A percentile compares a stretch with the other conserved stretches of the same genome.
phyloP scores from a whole-genome alignment of 2,329 filamentous ascomycete species.

The Colletotrichum sp. region DNA sequence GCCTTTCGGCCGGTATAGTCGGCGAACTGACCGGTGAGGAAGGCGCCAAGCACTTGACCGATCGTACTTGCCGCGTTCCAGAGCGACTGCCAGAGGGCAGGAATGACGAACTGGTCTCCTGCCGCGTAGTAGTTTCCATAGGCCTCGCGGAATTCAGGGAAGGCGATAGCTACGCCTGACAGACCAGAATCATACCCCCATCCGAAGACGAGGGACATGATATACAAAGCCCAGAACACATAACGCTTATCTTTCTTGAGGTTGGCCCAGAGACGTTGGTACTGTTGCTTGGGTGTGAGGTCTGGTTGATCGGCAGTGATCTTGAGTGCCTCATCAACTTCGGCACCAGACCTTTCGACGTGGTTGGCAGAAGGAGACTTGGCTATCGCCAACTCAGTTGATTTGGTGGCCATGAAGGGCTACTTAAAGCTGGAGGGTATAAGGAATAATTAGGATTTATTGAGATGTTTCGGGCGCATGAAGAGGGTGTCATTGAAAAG shows the following conservation, averaged over 20 bases:
- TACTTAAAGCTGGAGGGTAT: not conserved
- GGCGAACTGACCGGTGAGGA: conserved; percentile 30
- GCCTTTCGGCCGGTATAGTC: conserved; percentile 26
- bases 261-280: conserved; percentile 30
- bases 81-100: conserved; percentile 40
- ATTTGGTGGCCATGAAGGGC: not conserved
- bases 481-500: not conserved
- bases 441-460: not conserved
- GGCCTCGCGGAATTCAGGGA: conserved; percentile 36
- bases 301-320: not conserved
- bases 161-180: conserved; percentile 38
- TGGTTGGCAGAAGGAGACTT: not conserved
- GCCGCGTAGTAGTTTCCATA: conserved; percentile 36
- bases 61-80: conserved; percentile 42
- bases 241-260: conserved; percentile 31
- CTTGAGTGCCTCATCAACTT: not conserved
- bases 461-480: not conserved
- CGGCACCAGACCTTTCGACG: not conserved
- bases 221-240: conserved; percentile 31
- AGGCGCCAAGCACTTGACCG: conserved; percentile 31
- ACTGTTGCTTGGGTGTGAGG: conserved; percentile 30
- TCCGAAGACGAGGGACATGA: conserved; percentile 37
- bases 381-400: not conserved
- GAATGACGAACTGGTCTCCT: conserved; percentile 35
- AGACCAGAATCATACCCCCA: conserved; percentile 41